Percentiles rank a stretch among this genome's conserved stretches.
These are phyloP conservation scores for Malus hybrid DNA, from an alignment of 331 rosid species.

Conservation along the genomic window DNA sequence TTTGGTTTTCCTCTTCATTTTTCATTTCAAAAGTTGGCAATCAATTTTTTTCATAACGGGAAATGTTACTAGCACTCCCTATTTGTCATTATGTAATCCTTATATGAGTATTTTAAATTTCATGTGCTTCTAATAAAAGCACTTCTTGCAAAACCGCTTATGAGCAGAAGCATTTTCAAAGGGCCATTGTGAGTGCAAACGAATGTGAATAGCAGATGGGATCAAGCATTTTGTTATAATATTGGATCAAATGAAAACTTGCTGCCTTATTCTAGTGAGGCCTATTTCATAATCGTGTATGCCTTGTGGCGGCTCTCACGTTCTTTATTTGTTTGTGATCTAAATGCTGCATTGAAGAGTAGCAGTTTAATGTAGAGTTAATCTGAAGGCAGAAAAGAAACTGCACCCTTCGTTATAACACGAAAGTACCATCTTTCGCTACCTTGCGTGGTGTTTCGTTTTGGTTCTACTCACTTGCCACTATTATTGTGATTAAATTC, in stretches of 20 bases:
- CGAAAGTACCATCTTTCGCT: background rate
- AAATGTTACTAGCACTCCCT: background rate
- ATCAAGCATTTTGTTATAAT: background rate
- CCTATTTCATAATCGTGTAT: background rate
- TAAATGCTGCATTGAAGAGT: background rate
- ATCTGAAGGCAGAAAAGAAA: background rate
- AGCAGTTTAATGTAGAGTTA: background rate
- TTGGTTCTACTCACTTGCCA: background rate
- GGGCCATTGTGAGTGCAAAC: background rate
- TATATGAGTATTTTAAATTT: background rate
- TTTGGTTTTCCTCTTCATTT: background rate
- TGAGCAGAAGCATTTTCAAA: background rate
- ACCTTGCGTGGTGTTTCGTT: background rate
- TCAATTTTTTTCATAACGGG: background rate
- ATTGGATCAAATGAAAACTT: background rate
- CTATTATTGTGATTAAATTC: background rate
- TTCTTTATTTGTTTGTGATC: background rate
- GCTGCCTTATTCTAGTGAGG: background rate
- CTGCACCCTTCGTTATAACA: background rate
- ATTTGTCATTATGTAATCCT: background rate
- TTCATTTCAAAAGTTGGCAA: background rate
- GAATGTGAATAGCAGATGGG: background rate
- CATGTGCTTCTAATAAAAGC: background rate
- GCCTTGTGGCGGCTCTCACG: background rate
- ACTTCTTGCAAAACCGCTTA: background rate